Conservation (phyloP, 208 protist species). For the Naegleria fowleri region DNA sequence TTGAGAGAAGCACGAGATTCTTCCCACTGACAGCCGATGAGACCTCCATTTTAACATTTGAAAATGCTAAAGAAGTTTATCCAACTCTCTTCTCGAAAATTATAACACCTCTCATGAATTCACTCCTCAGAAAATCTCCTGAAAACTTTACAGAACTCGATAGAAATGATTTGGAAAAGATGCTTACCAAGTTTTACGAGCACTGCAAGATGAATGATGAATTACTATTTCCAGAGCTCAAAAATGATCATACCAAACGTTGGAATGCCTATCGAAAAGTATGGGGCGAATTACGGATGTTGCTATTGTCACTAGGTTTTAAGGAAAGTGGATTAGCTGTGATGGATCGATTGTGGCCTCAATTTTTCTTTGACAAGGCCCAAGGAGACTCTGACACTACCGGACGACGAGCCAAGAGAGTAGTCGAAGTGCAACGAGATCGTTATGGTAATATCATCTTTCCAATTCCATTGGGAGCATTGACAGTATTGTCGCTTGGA, state of each 20-base stretch:
- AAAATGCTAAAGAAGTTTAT: not conserved
- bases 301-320: not conserved
- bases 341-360: slow-evolving; percentile 18
- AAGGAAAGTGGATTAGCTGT: not conserved
- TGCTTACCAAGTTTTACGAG: not conserved
- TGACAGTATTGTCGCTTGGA: not conserved
- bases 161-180: not conserved
- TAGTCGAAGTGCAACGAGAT: slow-evolving; percentile 1
- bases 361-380: not conserved
- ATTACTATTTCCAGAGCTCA: not conserved
- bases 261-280: not conserved
- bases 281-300: not conserved
- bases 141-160: not conserved
- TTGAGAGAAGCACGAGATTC: not conserved
- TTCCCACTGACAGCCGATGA: not conserved
- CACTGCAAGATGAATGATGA: not conserved
- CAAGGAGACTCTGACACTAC: not conserved
- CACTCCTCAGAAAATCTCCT: not conserved
- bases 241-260: not conserved
- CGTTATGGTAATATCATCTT: slow-evolving; percentile 1
- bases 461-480: slow-evolving; percentile 8
- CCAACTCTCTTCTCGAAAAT: not conserved
- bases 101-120: not conserved
- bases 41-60: not conserved
- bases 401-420: not conserved